Percentiles rank a stretch among this genome's conserved stretches.
Evolutionary conservation across 2,329 filamentous ascomycete genomes (phyloP).

Genomic region (Diaporthe caulivora): DNA sequence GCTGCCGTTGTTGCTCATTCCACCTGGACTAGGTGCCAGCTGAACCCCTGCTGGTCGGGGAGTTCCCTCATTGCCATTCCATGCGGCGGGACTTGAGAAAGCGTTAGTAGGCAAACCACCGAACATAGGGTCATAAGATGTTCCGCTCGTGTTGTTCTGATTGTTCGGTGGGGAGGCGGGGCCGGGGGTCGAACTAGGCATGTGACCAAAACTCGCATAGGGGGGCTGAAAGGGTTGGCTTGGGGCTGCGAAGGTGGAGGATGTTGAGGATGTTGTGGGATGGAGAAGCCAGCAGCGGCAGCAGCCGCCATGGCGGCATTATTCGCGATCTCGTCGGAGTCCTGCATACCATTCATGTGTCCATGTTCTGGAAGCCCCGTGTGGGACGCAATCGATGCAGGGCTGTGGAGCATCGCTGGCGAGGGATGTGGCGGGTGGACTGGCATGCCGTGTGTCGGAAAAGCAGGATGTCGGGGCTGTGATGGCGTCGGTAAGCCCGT

Average conservation of each 20-base stretch:
- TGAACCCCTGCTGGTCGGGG: conserved; percentile 36
- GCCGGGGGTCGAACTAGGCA: conserved; percentile 41
- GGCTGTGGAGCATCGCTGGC: conserved; percentile 52
- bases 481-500: conserved; percentile 46
- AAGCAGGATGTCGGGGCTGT: conserved; percentile 33
- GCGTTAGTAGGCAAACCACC: conserved; percentile 65
- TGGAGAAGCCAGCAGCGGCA: conserved; percentile 53
- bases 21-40: conserved; percentile 58
- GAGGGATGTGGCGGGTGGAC: conserved; percentile 42
- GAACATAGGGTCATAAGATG: conserved; percentile 72
- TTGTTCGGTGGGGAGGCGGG: conserved; percentile 49
- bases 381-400: conserved; percentile 37
- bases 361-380: conserved; percentile 46
- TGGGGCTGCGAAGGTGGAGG: conserved; percentile 42
- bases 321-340: conserved; percentile 51
- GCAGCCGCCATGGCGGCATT: conserved; percentile 51
- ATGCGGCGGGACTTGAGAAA: conserved; percentile 64
- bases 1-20: conserved; percentile 60
- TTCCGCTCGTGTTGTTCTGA: conserved; percentile 48
- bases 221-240: conserved; percentile 56
- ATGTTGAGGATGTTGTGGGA: conserved; percentile 44
- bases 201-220: conserved; percentile 53
- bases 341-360: conserved; percentile 49
- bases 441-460: conserved; percentile 41
- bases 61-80: conserved; percentile 57